Base-by-base conservation (phyloP, 2,329 filamentous ascomycete species). In the Bipolaris oryzae region DNA sequence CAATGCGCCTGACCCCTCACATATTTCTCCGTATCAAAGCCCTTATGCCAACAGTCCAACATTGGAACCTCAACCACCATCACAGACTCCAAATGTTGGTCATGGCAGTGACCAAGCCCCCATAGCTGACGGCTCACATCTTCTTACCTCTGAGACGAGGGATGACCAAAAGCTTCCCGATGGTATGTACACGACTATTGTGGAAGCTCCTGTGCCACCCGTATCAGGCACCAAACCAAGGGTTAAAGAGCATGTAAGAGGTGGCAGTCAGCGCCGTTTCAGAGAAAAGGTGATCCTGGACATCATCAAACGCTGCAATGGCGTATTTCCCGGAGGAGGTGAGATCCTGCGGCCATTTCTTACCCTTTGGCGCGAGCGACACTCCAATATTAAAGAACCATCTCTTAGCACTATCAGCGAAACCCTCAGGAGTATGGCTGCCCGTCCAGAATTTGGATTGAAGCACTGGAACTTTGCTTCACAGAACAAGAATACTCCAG, bases 301-400 rank as follows among this genome's bases (percentile, higher is more conserved):
- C 23, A 81, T 87, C 37, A 66, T 87, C 11, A 75, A 82, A 42
- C 77, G 79, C 46, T 82, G 81, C 52, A 78, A 79, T 43, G 86
- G 86, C 7, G 80, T 83, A 2, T 86, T 83, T 50, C 84, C 85
- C 2, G 78, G 82, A 35, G 80, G 83, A 21, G 76, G 76, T 42
- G 84, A 86, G 61, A 77, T 87, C n/a, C 80, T 78, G 70, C 78
- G 80, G 60, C 81, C 85, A 7, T 86, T 85, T 60, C 74, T 78
- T 13, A 79, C 80, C 2, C 73, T 79, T 15, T 88, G 85, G 84
- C 74, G 79, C 77, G 67, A 77, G 56, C 79, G 78, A 13, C 55
- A 68, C 60, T 70, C 60, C 7, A 58, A 68, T 31, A 59, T 60
- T 9, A 66, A 77, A 53, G 78, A 68, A 46, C 84, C 85, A 0